Evolutionary conservation across 2,329 filamentous ascomycete species (phyloP).

Genomic region (Trichoderma simmonsii): DNA sequence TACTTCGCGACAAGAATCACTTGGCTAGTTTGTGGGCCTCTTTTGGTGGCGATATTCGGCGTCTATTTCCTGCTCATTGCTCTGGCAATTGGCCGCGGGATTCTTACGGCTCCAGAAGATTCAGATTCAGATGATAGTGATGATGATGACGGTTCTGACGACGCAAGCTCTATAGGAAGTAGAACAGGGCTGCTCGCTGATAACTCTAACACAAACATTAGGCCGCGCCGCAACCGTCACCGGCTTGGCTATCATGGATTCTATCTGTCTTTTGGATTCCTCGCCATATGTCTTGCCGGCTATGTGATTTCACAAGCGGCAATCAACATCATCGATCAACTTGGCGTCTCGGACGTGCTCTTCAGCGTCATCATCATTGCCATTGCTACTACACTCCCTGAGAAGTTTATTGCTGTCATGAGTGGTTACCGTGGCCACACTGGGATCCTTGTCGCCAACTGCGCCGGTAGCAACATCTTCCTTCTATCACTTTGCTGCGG

Average conservation of each 20-base stretch:
- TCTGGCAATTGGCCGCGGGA: neutral
- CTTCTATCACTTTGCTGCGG: conserved; percentile 49
- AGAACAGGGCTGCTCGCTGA: neutral
- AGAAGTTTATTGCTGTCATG: conserved; percentile 50
- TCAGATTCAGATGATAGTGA: conserved; percentile 2
- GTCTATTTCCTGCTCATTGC: neutral
- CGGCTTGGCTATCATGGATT: conserved; percentile 20
- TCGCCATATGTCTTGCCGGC: conserved; percentile 45
- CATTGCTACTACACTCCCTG: conserved; percentile 52
- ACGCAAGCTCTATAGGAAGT: neutral
- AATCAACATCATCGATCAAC: conserved; percentile 39
- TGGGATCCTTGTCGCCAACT: conserved; percentile 51
- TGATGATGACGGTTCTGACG: neutral
- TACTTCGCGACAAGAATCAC: neutral
- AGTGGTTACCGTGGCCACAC: conserved; percentile 45
- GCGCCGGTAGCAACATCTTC: conserved; percentile 54
- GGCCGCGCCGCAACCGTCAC: neutral
- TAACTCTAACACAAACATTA: neutral
- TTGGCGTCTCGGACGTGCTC: conserved; percentile 44
- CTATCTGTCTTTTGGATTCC: conserved; percentile 43
- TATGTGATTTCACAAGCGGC: conserved; percentile 49
- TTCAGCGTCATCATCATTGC: conserved; percentile 47
- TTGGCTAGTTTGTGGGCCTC: neutral
- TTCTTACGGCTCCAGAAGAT: neutral
- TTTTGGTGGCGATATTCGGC: neutral